A percentile compares a stretch with the other conserved stretches of the same genome.
Conservation (phyloP, 352 stramenopile genomes). For the Lagenidium giganteum region DNA sequence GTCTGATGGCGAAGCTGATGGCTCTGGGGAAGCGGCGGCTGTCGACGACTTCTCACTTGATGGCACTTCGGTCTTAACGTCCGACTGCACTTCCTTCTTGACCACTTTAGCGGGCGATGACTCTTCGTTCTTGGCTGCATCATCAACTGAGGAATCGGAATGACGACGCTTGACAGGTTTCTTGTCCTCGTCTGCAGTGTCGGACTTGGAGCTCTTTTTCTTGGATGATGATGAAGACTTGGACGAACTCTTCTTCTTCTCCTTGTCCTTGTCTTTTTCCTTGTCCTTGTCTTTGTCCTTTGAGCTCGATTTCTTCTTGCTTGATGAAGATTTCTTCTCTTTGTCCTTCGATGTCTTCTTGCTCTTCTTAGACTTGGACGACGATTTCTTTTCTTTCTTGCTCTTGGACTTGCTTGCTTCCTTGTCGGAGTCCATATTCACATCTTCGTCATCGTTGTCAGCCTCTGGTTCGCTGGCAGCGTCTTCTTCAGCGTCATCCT, state of each 20-base stretch:
- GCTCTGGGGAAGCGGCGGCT: too few relatives aligned
- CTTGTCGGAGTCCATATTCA: constrained; percentile 13
- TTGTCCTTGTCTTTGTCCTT: constrained; percentile 9
- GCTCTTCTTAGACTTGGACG: constrained; percentile 18
- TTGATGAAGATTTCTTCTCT: too few relatives aligned
- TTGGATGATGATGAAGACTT: too few relatives aligned
- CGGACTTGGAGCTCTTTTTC: too few relatives aligned
- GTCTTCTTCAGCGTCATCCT: constrained; percentile 16
- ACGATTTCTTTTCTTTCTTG: constrained; percentile 13
- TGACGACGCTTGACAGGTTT: constrained; percentile 11
- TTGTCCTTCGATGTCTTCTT: constrained; percentile 36
- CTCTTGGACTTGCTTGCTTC: constrained; percentile 13
- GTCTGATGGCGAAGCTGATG: too few relatives aligned
- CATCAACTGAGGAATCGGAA: constrained; percentile 1
- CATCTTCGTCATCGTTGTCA: constrained; percentile 16
- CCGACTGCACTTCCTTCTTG: constrained; percentile 28
- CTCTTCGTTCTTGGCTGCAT: not conserved
- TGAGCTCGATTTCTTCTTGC: too few relatives aligned
- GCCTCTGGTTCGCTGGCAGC: constrained; percentile 8
- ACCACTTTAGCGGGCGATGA: constrained; percentile 27
- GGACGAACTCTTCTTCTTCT: constrained; percentile 3
- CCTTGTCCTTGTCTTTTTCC: constrained; percentile 14
- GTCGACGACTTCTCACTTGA: not conserved
- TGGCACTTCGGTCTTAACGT: constrained; percentile 36
- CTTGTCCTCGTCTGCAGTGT: too few relatives aligned